Base-by-base conservation (phyloP, 179 eudicot genomes). In the Spinacia oleracea region DNA sequence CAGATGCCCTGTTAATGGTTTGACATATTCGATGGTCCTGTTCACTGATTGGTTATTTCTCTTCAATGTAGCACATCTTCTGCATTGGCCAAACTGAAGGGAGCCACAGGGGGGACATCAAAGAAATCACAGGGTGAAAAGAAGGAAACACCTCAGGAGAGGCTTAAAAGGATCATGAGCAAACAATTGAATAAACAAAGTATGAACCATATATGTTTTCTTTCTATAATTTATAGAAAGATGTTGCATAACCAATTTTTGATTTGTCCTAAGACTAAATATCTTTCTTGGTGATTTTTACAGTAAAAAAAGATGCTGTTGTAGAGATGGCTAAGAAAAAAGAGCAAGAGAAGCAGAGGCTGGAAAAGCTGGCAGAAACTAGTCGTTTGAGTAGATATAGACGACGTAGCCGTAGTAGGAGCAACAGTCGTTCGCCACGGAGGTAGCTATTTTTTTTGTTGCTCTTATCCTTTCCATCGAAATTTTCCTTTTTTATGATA, bases 121-220 rank as follows among this genome's bases (percentile, higher is more conserved):
- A 94, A 90, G 82, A 92, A 82, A 76, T 91, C 80, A 68, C 80
- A n/a, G 58, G 91, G 83, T 79, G 99, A 93, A 85, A 93, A 96
- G 85, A 96, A 93, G 86, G 99, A 96, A 89, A 96, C 99, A 16
- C 99, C 99, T 81, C 98, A 93, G 79, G 98, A 96, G 83, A 91
- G 99, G 79, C 96, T 96, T 68, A 96, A 96, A 85, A 88, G 99
- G 85, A 96, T 96, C 77, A 96, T 96, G 99, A 90, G 94, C 96
- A 94, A 88, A 82, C 97, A 92, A 74, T 87, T 90, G 60, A 89
- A 89, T 77, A 90, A 93, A 84, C 99, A 96, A 84, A 96, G 99
- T 96, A 90, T 73, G 83, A 45, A 42, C 69, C 73, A 32, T 40
- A 82, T 66, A 42, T 27, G 68, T 56, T 40, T 74, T 53, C 16